A percentile compares a stretch with the other conserved stretches of the same genome.
Evolutionary conservation across 1,284 basidiomycete genomes (phyloP).

Genomic region (Tranzscheliella williamsii): DNA sequence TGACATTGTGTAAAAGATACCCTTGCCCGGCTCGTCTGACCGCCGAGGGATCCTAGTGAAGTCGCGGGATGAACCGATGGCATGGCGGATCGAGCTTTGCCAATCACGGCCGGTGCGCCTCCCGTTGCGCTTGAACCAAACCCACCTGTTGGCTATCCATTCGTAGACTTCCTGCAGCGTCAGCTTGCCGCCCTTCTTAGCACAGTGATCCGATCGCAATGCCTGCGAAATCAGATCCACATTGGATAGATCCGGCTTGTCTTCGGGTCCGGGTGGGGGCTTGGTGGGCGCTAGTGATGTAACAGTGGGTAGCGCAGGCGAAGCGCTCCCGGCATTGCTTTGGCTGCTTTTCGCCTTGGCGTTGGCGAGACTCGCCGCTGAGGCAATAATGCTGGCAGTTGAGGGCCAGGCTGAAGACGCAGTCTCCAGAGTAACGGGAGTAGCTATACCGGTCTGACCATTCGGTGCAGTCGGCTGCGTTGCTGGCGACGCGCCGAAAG

Average conservation of each 20-base stretch:
- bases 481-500: not conserved
- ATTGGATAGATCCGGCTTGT: slow-evolving; percentile 55
- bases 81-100: slow-evolving; percentile 57
- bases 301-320: too few relatives aligned
- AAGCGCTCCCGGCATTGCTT: too few relatives aligned
- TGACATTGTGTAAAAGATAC: slow-evolving; percentile 56
- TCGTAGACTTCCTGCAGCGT: slow-evolving; percentile 88
- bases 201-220: slow-evolving; percentile 42
- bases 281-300: slow-evolving; percentile 9
- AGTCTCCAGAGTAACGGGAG: not conserved
- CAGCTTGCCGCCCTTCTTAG: slow-evolving; percentile 72
- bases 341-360: slow-evolving; percentile 15
- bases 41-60: slow-evolving; percentile 51
- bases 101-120: slow-evolving; percentile 54
- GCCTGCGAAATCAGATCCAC: slow-evolving; percentile 54
- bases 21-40: slow-evolving; percentile 55
- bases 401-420: slow-evolving; percentile 7
- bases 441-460: not conserved
- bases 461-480: not conserved
- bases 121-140: slow-evolving; percentile 72
- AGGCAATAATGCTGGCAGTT: slow-evolving; percentile 36
- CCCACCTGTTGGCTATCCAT: slow-evolving; percentile 84
- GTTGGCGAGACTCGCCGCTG: slow-evolving; percentile 31
- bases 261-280: slow-evolving; percentile 33
- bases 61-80: slow-evolving; percentile 53